These are phyloP conservation scores for Coccomyxa subellipsoidea DNA, from an alignment of 163 green algal species.

Conservation along the genomic window DNA sequence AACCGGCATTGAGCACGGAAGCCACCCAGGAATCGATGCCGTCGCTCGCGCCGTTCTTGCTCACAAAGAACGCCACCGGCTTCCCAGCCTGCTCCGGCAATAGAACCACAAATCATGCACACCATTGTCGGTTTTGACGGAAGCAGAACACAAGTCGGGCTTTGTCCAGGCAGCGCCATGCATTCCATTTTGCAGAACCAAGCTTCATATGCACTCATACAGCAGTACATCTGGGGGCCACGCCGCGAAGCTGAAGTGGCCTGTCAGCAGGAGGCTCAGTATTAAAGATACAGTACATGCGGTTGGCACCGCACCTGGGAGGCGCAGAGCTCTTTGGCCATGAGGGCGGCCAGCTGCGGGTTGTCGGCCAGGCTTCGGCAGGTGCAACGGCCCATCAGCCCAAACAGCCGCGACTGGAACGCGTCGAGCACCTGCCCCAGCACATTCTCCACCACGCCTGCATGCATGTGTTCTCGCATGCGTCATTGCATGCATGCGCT, in stretches of 20 bases:
- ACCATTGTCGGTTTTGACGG: too few relatives aligned
- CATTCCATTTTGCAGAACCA: too few relatives aligned
- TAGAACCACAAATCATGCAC: too few relatives aligned
- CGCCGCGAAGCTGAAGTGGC: too few relatives aligned
- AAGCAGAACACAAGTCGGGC: too few relatives aligned
- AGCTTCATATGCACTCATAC: too few relatives aligned
- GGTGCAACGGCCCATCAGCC: conserved; percentile 17
- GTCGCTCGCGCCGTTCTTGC: conserved; percentile 4
- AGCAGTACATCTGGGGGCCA: too few relatives aligned
- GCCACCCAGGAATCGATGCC: conserved; percentile 43
- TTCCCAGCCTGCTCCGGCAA: conserved; percentile 36
- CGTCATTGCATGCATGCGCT: background rate
- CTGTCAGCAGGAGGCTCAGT: too few relatives aligned
- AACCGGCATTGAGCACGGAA: conserved; percentile 32
- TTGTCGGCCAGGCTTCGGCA: conserved; percentile 28
- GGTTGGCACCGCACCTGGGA: background rate
- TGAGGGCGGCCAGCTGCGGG: conserved; percentile 34
- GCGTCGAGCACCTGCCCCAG: conserved; percentile 54
- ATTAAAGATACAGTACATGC: too few relatives aligned
- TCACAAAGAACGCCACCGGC: conserved; percentile 47
- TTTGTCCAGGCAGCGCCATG: too few relatives aligned
- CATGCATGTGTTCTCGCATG: background rate
- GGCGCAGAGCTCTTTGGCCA: conserved; percentile 56
- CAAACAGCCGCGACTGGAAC: conserved; percentile 30
- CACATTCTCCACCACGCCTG: conserved; percentile 60